Conservation (phyloP, 2,329 filamentous ascomycete species). For the Zelopaecilomyces penicillatus region DNA sequence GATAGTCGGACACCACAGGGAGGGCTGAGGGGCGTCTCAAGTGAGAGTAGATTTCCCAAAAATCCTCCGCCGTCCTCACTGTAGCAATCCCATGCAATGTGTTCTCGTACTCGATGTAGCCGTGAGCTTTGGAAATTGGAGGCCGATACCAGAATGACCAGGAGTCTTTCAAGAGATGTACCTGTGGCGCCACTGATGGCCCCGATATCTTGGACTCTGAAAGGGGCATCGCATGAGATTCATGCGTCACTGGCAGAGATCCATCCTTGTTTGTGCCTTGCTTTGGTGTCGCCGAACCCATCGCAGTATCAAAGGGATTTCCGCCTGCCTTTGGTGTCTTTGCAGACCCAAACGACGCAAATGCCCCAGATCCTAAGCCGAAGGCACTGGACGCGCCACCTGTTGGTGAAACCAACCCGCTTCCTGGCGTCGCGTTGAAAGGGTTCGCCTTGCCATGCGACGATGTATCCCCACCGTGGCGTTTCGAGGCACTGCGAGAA, state of each 20-base stretch:
- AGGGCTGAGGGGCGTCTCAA: slow-evolving; percentile 81
- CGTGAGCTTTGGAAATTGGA: slow-evolving; percentile 89
- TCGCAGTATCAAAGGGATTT: slow-evolving; percentile 69
- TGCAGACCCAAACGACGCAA: slow-evolving; percentile 73
- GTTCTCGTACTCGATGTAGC: slow-evolving; percentile 86
- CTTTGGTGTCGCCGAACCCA: slow-evolving; percentile 36
- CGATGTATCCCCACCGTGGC: slow-evolving; percentile 61
- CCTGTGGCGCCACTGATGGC: slow-evolving; percentile 32
- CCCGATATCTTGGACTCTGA: slow-evolving; percentile 28
- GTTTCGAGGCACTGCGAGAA: slow-evolving; percentile 61
- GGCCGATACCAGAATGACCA: slow-evolving; percentile 98
- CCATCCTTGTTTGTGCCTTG: slow-evolving; percentile 22
- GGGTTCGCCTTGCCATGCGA: slow-evolving; percentile 72
- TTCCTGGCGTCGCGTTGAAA: slow-evolving; percentile 66
- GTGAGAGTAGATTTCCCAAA: slow-evolving; percentile 83
- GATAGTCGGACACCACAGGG: slow-evolving; percentile 91
- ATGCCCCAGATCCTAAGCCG: slow-evolving; percentile 87
- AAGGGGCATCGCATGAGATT: slow-evolving; percentile 35
- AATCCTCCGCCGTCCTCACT: slow-evolving; percentile 78
- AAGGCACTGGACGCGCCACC: slow-evolving; percentile 79
- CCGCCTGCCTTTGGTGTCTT: slow-evolving; percentile 85
- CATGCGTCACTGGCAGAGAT: slow-evolving; percentile 20
- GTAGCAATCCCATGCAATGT: slow-evolving; percentile 80
- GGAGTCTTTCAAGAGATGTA: slow-evolving; percentile 62
- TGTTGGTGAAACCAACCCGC: slow-evolving; percentile 32